These are phyloP conservation scores for Leccinellum rugosiceps DNA, from an alignment of 768 basidiomycete genomes.

Conservation along the genomic window DNA sequence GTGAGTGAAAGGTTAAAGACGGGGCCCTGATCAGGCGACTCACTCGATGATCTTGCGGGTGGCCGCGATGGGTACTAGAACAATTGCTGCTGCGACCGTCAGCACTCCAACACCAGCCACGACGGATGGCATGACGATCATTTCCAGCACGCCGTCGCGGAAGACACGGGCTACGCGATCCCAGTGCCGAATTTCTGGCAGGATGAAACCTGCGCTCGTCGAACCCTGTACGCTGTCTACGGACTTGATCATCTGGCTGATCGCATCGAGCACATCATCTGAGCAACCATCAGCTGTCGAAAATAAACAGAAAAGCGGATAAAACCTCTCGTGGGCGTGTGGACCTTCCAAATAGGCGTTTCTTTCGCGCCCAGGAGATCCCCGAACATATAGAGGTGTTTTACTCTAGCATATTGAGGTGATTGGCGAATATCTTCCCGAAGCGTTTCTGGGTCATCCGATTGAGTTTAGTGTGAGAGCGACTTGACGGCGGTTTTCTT, in stretches of 20 bases:
- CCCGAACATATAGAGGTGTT: conserved; percentile 15
- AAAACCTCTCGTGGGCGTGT: conserved; percentile 11
- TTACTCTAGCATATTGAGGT: conserved; percentile 12
- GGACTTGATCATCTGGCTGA: conserved; percentile 7
- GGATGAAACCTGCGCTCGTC: conserved; percentile 5
- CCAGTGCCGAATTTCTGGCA: conserved; percentile 10
- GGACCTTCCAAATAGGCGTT: conserved; percentile 10
- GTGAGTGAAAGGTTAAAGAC: neutral
- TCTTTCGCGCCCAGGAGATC: conserved; percentile 5
- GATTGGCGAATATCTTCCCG: conserved; percentile 18
- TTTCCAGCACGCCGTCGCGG: neutral
- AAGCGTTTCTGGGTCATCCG: conserved; percentile 9
- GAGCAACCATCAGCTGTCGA: neutral
- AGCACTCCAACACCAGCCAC: neutral
- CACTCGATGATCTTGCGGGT: neutral
- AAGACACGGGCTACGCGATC: conserved; percentile 1
- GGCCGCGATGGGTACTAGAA: neutral
- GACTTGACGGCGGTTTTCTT: neutral
- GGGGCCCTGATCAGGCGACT: neutral
- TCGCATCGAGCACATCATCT: conserved; percentile 10
- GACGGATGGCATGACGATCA: conserved; percentile 3
- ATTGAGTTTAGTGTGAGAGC: neutral
- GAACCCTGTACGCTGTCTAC: conserved; percentile 11
- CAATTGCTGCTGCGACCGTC: neutral
- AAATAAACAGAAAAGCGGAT: no score